A percentile compares a stretch with the other conserved stretches of the same genome.
Evolutionary conservation across 2,329 filamentous ascomycete species (phyloP).

Genomic region (Colletotrichum navitas): DNA sequence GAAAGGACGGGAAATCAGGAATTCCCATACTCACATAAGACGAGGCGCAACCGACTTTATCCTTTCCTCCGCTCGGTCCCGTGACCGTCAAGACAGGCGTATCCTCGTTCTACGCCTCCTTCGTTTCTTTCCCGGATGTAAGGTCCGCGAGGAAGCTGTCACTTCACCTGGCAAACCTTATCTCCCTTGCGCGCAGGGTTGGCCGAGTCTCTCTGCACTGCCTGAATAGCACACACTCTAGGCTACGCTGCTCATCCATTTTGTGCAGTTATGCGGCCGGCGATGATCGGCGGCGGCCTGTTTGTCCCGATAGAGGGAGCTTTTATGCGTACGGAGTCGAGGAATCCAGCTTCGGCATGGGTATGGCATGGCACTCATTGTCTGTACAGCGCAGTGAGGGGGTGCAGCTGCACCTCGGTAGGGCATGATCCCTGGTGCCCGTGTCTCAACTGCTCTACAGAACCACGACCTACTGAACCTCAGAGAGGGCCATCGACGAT

Average conservation of each 20-base stretch:
- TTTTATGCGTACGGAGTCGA: conserved; percentile 21
- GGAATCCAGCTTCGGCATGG: conserved; percentile 34
- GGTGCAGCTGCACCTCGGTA: conserved; percentile 31
- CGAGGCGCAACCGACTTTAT: conserved; percentile 30
- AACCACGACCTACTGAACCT: conserved; percentile 23
- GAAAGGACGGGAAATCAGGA: conserved; percentile 23
- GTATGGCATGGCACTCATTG: conserved; percentile 18
- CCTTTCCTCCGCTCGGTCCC: conserved; percentile 27
- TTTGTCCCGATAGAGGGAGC: conserved; percentile 20
- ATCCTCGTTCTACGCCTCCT: conserved; percentile 23
- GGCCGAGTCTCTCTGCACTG: neutral
- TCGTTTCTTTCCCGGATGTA: conserved; percentile 21
- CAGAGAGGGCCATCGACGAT: conserved; percentile 31
- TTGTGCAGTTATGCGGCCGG: conserved; percentile 32
- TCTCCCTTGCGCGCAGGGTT: conserved; percentile 33
- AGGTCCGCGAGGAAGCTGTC: conserved; percentile 34
- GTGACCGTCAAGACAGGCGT: conserved; percentile 32
- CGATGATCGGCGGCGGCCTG: conserved; percentile 18
- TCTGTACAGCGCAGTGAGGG: conserved; percentile 26
- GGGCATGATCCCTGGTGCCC: conserved; percentile 29
- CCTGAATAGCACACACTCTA: too few relatives aligned
- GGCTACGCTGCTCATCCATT: conserved; percentile 4
- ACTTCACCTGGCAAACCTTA: conserved; percentile 38
- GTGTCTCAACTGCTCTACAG: conserved; percentile 39
- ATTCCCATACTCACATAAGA: conserved; percentile 38